These are phyloP conservation scores for Rhynchosporium graminicola DNA, from an alignment of 2,329 filamentous ascomycete genomes.

Conservation along the genomic window DNA sequence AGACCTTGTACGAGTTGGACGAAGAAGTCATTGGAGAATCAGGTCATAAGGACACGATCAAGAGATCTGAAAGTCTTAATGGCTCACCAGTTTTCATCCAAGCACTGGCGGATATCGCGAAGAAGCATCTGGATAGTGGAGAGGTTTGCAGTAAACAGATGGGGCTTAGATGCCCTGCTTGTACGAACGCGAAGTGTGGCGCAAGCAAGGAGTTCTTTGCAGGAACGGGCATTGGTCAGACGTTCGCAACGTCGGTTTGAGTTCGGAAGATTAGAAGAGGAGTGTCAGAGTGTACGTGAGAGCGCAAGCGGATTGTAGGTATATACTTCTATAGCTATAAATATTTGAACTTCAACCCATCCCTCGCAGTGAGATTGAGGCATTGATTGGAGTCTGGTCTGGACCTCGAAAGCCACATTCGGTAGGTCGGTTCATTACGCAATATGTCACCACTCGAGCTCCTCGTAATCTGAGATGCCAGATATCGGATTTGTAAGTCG, in stretches of 20 bases:
- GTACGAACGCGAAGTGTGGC: slow-evolving; percentile 83
- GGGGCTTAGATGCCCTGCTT: slow-evolving; percentile 88
- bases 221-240: slow-evolving; percentile 24
- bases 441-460: slow-evolving; percentile 16
- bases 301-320: slow-evolving; percentile 14
- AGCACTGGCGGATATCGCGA: slow-evolving; percentile 84
- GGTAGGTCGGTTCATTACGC: slow-evolving; percentile 5
- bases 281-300: slow-evolving; percentile 20
- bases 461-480: too few relatives aligned
- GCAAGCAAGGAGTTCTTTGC: slow-evolving; percentile 71
- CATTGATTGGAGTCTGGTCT: too few relatives aligned
- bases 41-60: slow-evolving; percentile 75
- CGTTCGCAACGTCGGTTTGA: slow-evolving; percentile 16
- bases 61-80: slow-evolving; percentile 89
- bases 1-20: slow-evolving; percentile 93
- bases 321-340: slow-evolving; percentile 4
- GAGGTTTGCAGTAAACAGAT: slow-evolving; percentile 76
- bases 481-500: too few relatives aligned
- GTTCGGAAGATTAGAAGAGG: neutral
- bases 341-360: neutral
- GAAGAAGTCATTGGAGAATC: slow-evolving; percentile 91
- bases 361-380: too few relatives aligned
- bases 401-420: neutral
- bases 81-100: slow-evolving; percentile 88
- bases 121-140: slow-evolving; percentile 72